A percentile compares a stretch with the other conserved stretches of the same genome.
Evolutionary conservation across 1,284 basidiomycete species (phyloP).

Genomic region (Mycosarcoma maydis): DNA sequence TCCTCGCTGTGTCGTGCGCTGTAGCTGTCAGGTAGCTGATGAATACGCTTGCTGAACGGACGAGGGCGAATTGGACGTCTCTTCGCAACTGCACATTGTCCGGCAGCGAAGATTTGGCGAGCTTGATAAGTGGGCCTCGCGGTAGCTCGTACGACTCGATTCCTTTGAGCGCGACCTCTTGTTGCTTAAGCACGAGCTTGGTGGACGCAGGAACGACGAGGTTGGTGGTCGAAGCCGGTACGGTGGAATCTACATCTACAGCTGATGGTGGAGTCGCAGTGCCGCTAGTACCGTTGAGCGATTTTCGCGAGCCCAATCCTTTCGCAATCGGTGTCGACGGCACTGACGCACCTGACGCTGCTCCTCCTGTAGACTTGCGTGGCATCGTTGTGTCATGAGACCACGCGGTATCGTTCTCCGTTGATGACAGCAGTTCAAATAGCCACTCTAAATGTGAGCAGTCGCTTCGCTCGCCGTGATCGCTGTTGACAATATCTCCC

Average conservation of each 20-base stretch:
- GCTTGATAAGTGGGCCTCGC: slow-evolving; percentile 79
- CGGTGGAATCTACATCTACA: background rate
- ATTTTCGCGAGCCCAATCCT: too few relatives aligned
- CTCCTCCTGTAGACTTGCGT: slow-evolving; percentile 29
- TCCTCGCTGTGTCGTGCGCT: slow-evolving; percentile 84
- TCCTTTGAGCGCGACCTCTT: slow-evolving; percentile 32
- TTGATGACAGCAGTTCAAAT: too few relatives aligned
- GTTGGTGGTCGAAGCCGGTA: background rate
- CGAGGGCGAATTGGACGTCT: slow-evolving; percentile 80
- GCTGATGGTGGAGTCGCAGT: background rate
- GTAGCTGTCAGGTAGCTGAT: slow-evolving; percentile 81
- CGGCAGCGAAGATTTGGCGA: slow-evolving; percentile 80
- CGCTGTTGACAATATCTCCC: too few relatives aligned
- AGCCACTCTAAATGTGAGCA: background rate
- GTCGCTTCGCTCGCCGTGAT: too few relatives aligned
- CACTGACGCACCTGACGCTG: too few relatives aligned
- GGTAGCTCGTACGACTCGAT: slow-evolving; percentile 88
- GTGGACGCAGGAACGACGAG: slow-evolving; percentile 7
- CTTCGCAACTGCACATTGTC: slow-evolving; percentile 86
- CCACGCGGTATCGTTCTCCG: too few relatives aligned
- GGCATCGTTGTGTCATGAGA: too few relatives aligned
- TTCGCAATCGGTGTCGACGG: too few relatives aligned
- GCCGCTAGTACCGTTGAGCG: background rate
- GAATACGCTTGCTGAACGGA: slow-evolving; percentile 87
- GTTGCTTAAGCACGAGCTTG: slow-evolving; percentile 27